Conservation (phyloP, 208 protist genomes). For the Trypanosomatidae sp. region DNA sequence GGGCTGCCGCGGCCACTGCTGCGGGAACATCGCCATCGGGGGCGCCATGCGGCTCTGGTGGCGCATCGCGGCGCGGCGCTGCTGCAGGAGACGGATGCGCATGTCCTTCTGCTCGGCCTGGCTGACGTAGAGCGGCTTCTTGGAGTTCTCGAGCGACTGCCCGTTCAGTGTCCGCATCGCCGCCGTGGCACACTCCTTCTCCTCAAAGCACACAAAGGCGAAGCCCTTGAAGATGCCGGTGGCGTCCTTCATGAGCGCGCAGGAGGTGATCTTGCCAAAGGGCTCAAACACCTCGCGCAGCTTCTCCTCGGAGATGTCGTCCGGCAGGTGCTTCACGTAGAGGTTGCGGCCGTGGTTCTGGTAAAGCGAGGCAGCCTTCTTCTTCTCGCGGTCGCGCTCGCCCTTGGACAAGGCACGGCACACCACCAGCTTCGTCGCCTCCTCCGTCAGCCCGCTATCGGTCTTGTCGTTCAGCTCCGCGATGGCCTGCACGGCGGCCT, state of each 20-base stretch:
- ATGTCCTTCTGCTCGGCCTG: slow-evolving; percentile 94
- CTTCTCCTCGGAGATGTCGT: slow-evolving; percentile 45
- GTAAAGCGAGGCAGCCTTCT: slow-evolving; percentile 35
- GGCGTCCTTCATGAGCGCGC: slow-evolving; percentile 59
- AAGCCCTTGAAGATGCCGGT: slow-evolving; percentile 50
- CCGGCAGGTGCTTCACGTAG: slow-evolving; percentile 63
- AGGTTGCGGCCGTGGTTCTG: slow-evolving; percentile 65
- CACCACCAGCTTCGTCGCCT: slow-evolving; percentile 27
- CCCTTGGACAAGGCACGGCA: slow-evolving; percentile 51
- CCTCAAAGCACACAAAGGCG: slow-evolving; percentile 89
- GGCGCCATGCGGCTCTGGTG: slow-evolving; percentile 32
- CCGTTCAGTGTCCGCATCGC: slow-evolving; percentile 95
- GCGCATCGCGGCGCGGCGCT: slow-evolving; percentile 48
- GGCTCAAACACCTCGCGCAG: slow-evolving; percentile 45
- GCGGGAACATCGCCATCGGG: slow-evolving; percentile 32
- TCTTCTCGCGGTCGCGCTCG: slow-evolving; percentile 43
- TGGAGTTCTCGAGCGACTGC: slow-evolving; percentile 59
- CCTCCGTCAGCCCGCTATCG: slow-evolving; percentile 29
- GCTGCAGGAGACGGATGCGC: slow-evolving; percentile 81
- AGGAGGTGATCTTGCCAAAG: slow-evolving; percentile 58
- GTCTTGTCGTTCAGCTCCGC: slow-evolving; percentile 38
- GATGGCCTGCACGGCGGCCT: slow-evolving; percentile 80
- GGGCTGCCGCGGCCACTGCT: slow-evolving; percentile 31
- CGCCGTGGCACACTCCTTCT: slow-evolving; percentile 88
- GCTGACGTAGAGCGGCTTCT: slow-evolving; percentile 94